These are phyloP conservation scores for Fomitiporia mediterranea DNA, from an alignment of 1,284 basidiomycete genomes.

Conservation along the genomic window DNA sequence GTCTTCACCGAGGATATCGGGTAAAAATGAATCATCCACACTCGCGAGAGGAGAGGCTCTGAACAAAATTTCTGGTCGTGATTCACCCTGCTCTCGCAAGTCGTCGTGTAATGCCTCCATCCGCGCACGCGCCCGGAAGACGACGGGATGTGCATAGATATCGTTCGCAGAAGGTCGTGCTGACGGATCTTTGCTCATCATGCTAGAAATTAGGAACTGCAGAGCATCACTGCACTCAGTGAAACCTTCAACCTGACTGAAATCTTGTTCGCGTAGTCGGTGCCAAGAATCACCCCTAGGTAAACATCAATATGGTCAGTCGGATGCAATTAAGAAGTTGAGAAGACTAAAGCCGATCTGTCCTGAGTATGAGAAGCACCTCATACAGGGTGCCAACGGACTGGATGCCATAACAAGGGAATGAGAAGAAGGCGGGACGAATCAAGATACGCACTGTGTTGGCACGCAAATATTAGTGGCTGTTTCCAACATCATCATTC, in stretches of 20 bases:
- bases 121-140: conserved; percentile 58
- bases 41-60: conserved; percentile 62
- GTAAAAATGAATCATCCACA: conserved; percentile 50
- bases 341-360: neutral
- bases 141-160: conserved; percentile 62
- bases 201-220: conserved; percentile 63
- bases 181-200: conserved; percentile 74
- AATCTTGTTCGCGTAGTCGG: conserved; percentile 87
- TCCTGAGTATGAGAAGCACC: neutral
- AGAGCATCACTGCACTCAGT: conserved; percentile 66
- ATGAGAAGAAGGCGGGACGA: conserved; percentile 13
- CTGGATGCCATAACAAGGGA: neutral
- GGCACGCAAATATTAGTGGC: conserved; percentile 96
- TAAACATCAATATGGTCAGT: neutral
- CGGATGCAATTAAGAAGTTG: neutral
- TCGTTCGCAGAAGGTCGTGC: conserved; percentile 55
- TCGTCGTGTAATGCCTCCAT: conserved; percentile 54
- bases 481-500: conserved; percentile 93
- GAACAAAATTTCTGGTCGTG: conserved; percentile 37
- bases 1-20: conserved; percentile 47
- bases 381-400: neutral
- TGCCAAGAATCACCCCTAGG: conserved; percentile 89
- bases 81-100: conserved; percentile 36
- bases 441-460: conserved; percentile 71
- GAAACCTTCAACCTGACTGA: conserved; percentile 73